A percentile compares a stretch with the other conserved stretches of the same genome.
phyloP scores from a whole-genome alignment of 2,329 filamentous ascomycete species.

The Pseudogymnoascus sp. region DNA sequence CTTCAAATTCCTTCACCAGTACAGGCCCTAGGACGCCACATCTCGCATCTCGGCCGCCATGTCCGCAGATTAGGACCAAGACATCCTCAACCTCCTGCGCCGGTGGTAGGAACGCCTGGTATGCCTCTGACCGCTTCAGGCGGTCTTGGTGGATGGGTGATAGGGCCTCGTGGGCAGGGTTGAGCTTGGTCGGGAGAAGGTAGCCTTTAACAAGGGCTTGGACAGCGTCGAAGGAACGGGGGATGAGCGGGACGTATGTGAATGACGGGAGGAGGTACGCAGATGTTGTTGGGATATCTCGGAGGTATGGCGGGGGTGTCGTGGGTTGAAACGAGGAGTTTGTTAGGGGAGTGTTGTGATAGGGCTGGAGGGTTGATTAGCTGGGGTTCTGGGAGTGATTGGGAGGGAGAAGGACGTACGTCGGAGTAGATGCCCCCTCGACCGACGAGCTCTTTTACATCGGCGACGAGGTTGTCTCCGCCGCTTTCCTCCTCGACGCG shows the following conservation, averaged over 20 bases:
- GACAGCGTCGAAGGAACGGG: slow-evolving; percentile 48
- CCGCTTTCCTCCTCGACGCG: slow-evolving; percentile 74
- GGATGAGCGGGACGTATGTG: slow-evolving; percentile 66
- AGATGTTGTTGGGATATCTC: slow-evolving; percentile 46
- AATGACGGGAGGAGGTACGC: slow-evolving; percentile 77
- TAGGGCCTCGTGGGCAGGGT: slow-evolving; percentile 49
- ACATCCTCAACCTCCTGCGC: slow-evolving; percentile 58
- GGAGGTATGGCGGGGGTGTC: slow-evolving; percentile 28
- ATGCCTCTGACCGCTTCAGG: slow-evolving; percentile 42
- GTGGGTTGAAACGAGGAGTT: slow-evolving; percentile 63
- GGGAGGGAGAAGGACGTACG: slow-evolving; percentile 37
- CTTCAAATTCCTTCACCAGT: slow-evolving; percentile 61
- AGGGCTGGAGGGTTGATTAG: slow-evolving; percentile 52
- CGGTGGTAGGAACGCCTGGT: slow-evolving; percentile 41
- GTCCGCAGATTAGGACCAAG: slow-evolving; percentile 79
- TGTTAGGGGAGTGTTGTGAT: slow-evolving; percentile 69
- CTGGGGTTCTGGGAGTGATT: background rate
- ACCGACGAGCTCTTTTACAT: slow-evolving; percentile 62
- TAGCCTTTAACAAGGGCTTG: slow-evolving; percentile 55
- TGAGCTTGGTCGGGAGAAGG: slow-evolving; percentile 52
- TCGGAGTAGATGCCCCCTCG: slow-evolving; percentile 57
- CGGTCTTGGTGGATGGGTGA: slow-evolving; percentile 49
- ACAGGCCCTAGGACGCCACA: slow-evolving; percentile 76
- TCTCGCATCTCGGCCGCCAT: slow-evolving; percentile 69
- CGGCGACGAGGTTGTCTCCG: slow-evolving; percentile 57